Evolutionary conservation across 2,329 filamentous ascomycete species (phyloP), one percentile per base, ranked within the genome.

Genomic region (Fusarium chuoi): DNA sequence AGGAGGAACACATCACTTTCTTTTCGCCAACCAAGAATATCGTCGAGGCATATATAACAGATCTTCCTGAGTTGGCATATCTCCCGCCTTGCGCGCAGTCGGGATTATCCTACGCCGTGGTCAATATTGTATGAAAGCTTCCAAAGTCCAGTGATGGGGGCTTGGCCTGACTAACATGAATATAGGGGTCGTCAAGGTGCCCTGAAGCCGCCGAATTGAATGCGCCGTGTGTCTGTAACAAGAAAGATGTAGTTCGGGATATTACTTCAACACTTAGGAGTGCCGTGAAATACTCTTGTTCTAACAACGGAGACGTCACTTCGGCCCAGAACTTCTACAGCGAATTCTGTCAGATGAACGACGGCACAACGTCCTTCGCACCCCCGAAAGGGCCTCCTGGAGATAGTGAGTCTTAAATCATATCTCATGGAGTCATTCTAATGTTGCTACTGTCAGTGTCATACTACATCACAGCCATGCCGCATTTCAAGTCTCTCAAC

Each of bases 401-500:
- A 48, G 83, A 88, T 68, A 87, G 86, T 88, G 74, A 68, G 86
- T 83, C 26, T 20, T 22, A 1, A 12, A 26, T 10, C 7, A 10
- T 17, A 8, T 36, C 17, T 4, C 1, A 14, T 20, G 3, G 11
- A 20, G 8, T 9, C 17, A 1, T 42, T 9, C 65, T 74, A 45
- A 75, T 65, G 24, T 42, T 35, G 26, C 2, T 10, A 12, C 22
- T 33, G 24, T 18, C 11, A 87, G 85, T 90, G 84, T 83, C 86
- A 1, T 90, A 89, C 74, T 87, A 88, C 65, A 85, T 89, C 64
- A 88, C 87, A 3, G 88, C 84, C 18, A 77, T 89, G 35, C 81
- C 85, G 1, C 79, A 85, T 64, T 89, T 81, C 68, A 83, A 80
- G 46, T 81, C 83, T 0, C 80, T 89, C 1, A 82, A 82, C 0